Evolutionary conservation across 2,329 filamentous ascomycete genomes (phyloP).

Genomic region (Cadophora gregata): DNA sequence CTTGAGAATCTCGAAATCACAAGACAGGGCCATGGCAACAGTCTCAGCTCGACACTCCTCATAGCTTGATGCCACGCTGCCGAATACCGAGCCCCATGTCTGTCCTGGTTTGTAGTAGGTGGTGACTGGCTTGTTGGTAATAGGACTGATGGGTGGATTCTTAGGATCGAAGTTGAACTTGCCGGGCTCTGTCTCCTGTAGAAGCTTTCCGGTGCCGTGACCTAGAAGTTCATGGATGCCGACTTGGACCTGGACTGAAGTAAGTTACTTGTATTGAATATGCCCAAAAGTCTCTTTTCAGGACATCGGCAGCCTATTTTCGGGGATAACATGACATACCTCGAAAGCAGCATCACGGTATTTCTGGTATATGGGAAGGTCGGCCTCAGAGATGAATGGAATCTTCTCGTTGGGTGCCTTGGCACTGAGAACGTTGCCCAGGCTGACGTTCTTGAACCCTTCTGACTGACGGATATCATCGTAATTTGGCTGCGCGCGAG

Average conservation of each 20-base stretch:
- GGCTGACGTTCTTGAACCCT: conserved; percentile 91
- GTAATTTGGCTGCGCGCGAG: conserved; percentile 60
- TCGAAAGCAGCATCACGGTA: conserved; percentile 90
- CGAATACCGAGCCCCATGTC: conserved; percentile 94
- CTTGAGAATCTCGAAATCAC: conserved; percentile 85
- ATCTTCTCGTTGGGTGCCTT: conserved; percentile 92
- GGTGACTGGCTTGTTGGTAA: conserved; percentile 77
- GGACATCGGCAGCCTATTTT: neutral
- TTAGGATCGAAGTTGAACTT: conserved; percentile 86
- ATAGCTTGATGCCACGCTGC: conserved; percentile 83
- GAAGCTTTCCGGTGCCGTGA: conserved; percentile 90
- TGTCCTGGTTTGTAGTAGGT: conserved; percentile 95
- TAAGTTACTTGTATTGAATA: neutral
- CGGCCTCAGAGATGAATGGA: conserved; percentile 82
- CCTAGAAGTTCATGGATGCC: conserved; percentile 89
- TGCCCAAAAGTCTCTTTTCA: neutral
- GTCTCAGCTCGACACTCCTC: conserved; percentile 95
- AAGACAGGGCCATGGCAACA: conserved; percentile 88
- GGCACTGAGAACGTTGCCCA: conserved; percentile 91
- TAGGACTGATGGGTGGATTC: conserved; percentile 80
- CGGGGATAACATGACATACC: conserved; percentile 22
- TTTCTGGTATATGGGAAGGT: conserved; percentile 79
- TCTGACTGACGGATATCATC: conserved; percentile 81
- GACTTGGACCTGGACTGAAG: conserved; percentile 70
- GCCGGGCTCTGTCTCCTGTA: conserved; percentile 85